phyloP scores from a whole-genome alignment of 352 stramenopile genomes.

The Phytophthora macrochlamydospora region DNA sequence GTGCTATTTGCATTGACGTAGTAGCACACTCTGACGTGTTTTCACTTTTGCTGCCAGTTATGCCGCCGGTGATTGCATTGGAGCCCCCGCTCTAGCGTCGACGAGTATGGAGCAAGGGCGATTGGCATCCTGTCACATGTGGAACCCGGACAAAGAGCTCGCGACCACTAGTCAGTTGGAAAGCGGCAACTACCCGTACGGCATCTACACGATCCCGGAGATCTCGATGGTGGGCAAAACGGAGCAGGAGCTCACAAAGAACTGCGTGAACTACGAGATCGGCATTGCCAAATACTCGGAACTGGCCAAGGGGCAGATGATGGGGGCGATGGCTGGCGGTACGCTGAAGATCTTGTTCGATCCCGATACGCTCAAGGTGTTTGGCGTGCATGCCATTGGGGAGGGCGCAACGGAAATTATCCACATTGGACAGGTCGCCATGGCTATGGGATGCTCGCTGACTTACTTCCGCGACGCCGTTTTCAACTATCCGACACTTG shows the following conservation, averaged over 20 bases:
- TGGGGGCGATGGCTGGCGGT: slow-evolving; percentile 73
- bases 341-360: slow-evolving; percentile 92
- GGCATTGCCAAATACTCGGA: slow-evolving; percentile 88
- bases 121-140: slow-evolving; percentile 88
- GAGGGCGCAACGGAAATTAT: slow-evolving; percentile 92
- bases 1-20: not conserved
- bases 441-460: slow-evolving; percentile 78
- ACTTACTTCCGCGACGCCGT: slow-evolving; percentile 91
- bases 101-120: slow-evolving; percentile 92
- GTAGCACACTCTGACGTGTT: not conserved
- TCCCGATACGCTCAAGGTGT: slow-evolving; percentile 76
- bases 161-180: slow-evolving; percentile 70
- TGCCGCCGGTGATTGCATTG: slow-evolving; percentile 89
- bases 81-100: slow-evolving; percentile 83
- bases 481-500: slow-evolving; percentile 93
- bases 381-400: slow-evolving; percentile 89
- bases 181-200: slow-evolving; percentile 88
- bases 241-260: slow-evolving; percentile 84
- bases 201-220: slow-evolving; percentile 92
- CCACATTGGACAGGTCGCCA: slow-evolving; percentile 92
- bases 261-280: slow-evolving; percentile 87
- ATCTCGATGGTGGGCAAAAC: slow-evolving; percentile 93
- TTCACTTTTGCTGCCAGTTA: slow-evolving; percentile 47
- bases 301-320: slow-evolving; percentile 91
- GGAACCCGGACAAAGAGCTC: slow-evolving; percentile 55